Evolutionary conservation across 164 flowering plant genomes (phyloP).

Genomic region (grape (Vitis vinifera)): ASM3070453v1 NC_081818.1:29510501-29511000

Average conservation of each 20-base stretch:
- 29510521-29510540: too few relatives aligned
- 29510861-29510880: background rate
- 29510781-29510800: too few relatives aligned
- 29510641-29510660: too few relatives aligned
- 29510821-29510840: background rate
- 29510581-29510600: too few relatives aligned
- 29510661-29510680: too few relatives aligned
- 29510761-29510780: background rate
- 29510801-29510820: too few relatives aligned
- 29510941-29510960: background rate
- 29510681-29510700: too few relatives aligned
- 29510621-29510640: too few relatives aligned
- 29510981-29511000: background rate
- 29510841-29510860: background rate
- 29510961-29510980: background rate
- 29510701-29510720: background rate
- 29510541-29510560: background rate
- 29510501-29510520: constrained; percentile 1
- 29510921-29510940: background rate
- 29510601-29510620: too few relatives aligned
- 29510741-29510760: constrained; percentile 7
- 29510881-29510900: background rate
- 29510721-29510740: constrained; percentile 9
- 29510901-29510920: background rate
- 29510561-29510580: too few relatives aligned